phyloP scores from a whole-genome alignment of 2,329 filamentous ascomycete species.

The Ophiostoma piceae region DNA sequence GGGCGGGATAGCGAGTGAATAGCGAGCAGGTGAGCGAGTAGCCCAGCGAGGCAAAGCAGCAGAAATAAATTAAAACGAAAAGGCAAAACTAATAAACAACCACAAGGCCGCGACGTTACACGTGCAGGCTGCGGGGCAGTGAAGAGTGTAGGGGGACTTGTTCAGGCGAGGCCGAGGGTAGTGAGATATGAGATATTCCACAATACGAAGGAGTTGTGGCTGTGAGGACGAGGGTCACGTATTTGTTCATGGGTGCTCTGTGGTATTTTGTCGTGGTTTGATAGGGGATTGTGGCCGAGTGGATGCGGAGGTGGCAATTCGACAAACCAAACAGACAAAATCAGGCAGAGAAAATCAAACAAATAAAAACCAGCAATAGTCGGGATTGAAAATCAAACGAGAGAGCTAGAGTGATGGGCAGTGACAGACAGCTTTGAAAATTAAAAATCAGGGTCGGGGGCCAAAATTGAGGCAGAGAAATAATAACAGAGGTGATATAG shows the following conservation, averaged over 20 bases:
- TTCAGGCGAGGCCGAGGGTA: neutral
- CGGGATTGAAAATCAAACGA: neutral
- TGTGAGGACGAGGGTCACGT: neutral
- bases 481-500: slow-evolving; percentile 6
- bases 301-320: neutral
- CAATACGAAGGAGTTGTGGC: slow-evolving; percentile 5
- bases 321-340: neutral
- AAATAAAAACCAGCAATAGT: neutral
- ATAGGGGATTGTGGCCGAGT: neutral
- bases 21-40: neutral
- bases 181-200: slow-evolving; percentile 9
- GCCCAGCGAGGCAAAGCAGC: neutral
- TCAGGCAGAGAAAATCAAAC: neutral
- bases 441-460: neutral
- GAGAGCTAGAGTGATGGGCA: neutral
- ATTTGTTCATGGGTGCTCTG: neutral
- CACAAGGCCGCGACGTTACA: neutral
- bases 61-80: neutral
- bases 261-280: neutral
- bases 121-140: slow-evolving; percentile 14
- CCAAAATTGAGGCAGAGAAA: neutral
- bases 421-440: neutral
- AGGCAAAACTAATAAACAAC: neutral
- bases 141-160: neutral
- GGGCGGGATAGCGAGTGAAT: no score